Conservation (phyloP, 78 protist genomes). For the Creolimax fragrantissima region DNA sequence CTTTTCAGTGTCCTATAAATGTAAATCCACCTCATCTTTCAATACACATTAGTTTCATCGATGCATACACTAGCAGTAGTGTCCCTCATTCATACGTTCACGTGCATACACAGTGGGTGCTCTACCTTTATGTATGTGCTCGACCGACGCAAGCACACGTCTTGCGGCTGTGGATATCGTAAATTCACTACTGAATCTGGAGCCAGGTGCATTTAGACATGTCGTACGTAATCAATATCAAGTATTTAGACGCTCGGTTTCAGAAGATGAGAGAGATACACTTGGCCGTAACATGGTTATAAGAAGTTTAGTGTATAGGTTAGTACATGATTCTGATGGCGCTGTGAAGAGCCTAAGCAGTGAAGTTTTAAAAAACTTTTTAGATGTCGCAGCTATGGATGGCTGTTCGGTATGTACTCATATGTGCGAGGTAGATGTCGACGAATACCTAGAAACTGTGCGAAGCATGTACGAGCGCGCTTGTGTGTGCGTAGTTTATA, state of each 20-base stretch:
- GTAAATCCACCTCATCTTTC: too few species aligned
- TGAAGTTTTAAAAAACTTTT: not conserved
- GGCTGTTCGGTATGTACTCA: not conserved
- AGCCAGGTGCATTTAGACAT: not conserved
- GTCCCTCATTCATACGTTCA: too few species aligned
- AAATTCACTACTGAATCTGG: not conserved
- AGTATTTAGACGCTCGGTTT: not conserved
- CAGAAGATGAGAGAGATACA: not conserved
- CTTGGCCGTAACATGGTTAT: not conserved
- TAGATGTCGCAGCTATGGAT: not conserved
- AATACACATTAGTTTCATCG: too few species aligned
- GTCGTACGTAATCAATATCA: not conserved
- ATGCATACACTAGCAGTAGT: too few species aligned
- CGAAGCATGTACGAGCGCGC: too few species aligned
- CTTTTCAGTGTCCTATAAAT: too few species aligned
- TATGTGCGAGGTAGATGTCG: too few species aligned
- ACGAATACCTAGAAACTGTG: too few species aligned
- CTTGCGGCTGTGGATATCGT: not conserved
- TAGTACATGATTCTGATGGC: not conserved
- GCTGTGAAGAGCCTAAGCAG: not conserved
- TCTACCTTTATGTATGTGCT: not conserved
- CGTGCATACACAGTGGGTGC: not conserved
- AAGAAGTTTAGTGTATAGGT: not conserved
- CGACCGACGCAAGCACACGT: not conserved
- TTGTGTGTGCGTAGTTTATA: too few species aligned